phyloP scores from a whole-genome alignment of 228 moss, liverwort and hornwort genomes.

The Sphagnum magellanicum region DNA sequence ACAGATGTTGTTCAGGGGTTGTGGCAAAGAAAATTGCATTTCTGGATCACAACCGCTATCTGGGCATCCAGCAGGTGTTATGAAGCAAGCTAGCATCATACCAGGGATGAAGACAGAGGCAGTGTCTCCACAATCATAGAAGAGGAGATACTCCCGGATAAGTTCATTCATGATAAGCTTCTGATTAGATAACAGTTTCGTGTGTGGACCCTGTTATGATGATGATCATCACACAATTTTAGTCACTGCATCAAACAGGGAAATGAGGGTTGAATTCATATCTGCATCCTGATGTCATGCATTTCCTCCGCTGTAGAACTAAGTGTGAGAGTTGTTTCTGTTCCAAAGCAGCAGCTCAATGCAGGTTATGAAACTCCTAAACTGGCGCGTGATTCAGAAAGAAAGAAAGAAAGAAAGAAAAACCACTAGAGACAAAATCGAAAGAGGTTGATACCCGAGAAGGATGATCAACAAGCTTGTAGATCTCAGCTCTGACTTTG shows the following conservation, averaged over 20 bases:
- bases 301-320: neutral
- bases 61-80: neutral
- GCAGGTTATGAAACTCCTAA: neutral
- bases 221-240: no score
- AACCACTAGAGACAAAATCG: no score
- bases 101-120: conserved; percentile 7
- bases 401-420: neutral
- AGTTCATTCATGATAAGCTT: conserved; percentile 8
- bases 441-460: neutral
- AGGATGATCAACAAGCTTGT: conserved; percentile 1
- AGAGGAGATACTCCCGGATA: conserved; percentile 7
- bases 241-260: no score
- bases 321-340: neutral
- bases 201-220: neutral
- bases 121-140: conserved; percentile 4
- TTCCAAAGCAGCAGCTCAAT: no score
- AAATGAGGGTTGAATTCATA: no score
- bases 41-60: neutral
- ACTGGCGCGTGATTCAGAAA: neutral
- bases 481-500: conserved; percentile 5
- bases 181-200: conserved; percentile 5
- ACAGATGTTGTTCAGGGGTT: neutral
- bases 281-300: neutral
- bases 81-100: neutral
- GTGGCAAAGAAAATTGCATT: neutral